Percentiles rank a stretch among this genome's conserved stretches.
Conservation (phyloP, 2,329 filamentous ascomycete species). For the Penicillium sclerotiorum region DNA sequence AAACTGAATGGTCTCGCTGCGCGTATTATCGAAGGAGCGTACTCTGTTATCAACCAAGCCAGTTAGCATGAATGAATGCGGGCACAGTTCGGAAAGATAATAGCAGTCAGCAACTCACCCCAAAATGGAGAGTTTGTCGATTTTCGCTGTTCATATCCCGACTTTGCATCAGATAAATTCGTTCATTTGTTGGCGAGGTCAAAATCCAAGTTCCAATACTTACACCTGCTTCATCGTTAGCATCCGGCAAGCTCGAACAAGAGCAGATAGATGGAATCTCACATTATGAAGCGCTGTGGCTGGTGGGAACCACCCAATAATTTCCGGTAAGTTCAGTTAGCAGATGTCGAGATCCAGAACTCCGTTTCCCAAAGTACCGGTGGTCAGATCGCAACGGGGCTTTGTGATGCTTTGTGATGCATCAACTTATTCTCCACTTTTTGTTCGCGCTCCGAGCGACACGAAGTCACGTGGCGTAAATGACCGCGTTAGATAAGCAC, state of each 20-base stretch:
- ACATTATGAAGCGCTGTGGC: conserved; percentile 19
- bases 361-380: neutral
- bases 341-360: neutral
- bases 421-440: conserved; percentile 22
- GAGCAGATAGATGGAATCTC: conserved; percentile 9
- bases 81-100: too few relatives aligned
- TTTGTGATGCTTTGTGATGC: conserved; percentile 20
- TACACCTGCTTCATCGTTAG: conserved; percentile 34
- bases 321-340: too few relatives aligned
- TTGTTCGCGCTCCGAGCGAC: conserved; percentile 20
- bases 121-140: conserved; percentile 85
- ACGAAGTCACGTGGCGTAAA: conserved; percentile 25
- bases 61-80: conserved; percentile 4
- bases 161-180: neutral
- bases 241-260: conserved; percentile 3
- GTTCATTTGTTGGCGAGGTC: neutral
- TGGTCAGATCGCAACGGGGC: conserved; percentile 16
- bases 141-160: conserved; percentile 62
- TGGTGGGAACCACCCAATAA: neutral
- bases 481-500: conserved; percentile 8
- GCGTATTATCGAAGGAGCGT: conserved; percentile 80
- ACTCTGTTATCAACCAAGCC: conserved; percentile 49
- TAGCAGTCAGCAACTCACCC: conserved; percentile 53
- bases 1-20: conserved; percentile 80
- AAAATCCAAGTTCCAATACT: conserved; percentile 16